Evolutionary conservation across 495 filamentous ascomycete genomes (phyloP), one percentile per base, ranked within the genome.

Genomic region (Stereocaulon alpinum): DNA sequence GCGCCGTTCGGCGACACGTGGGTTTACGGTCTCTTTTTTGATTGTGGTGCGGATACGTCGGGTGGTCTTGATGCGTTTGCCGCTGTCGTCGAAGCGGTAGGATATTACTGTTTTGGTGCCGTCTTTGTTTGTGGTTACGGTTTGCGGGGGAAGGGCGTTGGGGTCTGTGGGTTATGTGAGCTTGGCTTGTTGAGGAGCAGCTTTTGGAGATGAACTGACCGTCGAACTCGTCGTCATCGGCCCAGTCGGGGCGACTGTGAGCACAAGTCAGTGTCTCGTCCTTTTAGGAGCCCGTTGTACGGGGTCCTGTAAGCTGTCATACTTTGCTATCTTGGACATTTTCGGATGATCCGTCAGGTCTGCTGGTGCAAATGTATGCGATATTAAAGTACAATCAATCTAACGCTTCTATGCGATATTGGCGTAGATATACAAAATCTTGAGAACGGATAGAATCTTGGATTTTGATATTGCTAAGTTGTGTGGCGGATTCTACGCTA

Each of bases 221-320:
- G 74, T 96, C 93, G 66, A 95, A 90, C 74, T 89, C 85, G 61
- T 95, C 89, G 68, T 97, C 93, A 77, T 96, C 94, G 69, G 93
- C 94, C 93, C 93, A 98, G 81, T 97, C 86, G 68, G 82, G 80
- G 61, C 82, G 81, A 71, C 81, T 85, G 47, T 14, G 5, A 49
- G 18, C 18, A 20, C 14, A 20, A 15, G 18, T 47, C 45, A 40
- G 40, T 20, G 37, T 24, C 15, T 3, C 14, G 7, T 29, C 2
- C n/a, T 22, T 1, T 51, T 56, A n/a, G 9, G 2, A 1, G n/a
- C 12, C 2, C 11, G 45, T 24, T 24, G 24, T 24, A 24, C 24
- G 24, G 24, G 24, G 43, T 18, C 4, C 4, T 6, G 30, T 20
- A 22, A 15, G 32, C 20, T 49, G 12, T 24, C 47, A 48, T 59